Evolutionary conservation across 768 basidiomycete genomes (phyloP).

Genomic region (Obba rivulosa): DNA sequence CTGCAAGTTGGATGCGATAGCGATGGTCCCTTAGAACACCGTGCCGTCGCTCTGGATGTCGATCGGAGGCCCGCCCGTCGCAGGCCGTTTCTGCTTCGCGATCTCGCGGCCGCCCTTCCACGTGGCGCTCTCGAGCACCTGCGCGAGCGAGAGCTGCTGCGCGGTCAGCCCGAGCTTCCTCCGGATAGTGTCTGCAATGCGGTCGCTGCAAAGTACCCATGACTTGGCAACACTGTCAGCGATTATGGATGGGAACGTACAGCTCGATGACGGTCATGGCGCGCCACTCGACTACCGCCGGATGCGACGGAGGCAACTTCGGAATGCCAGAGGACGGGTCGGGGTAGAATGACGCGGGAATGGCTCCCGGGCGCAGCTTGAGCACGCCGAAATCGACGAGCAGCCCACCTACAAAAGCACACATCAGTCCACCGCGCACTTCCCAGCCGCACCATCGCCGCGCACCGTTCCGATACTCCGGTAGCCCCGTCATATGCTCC

Average conservation of each 20-base stretch:
- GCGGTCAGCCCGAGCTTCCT: constrained; percentile 43
- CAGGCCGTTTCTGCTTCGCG: constrained; percentile 69
- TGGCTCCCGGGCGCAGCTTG: constrained; percentile 49
- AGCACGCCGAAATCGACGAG: constrained; percentile 82
- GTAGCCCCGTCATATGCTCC: constrained; percentile 86
- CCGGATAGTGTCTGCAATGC: constrained; percentile 69
- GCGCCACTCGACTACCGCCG: constrained; percentile 93
- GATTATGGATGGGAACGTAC: constrained; percentile 38
- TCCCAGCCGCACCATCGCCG: not conserved
- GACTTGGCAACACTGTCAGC: too few species aligned
- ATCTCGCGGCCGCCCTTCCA: constrained; percentile 98
- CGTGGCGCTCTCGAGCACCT: constrained; percentile 90
- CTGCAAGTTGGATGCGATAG: too few species aligned
- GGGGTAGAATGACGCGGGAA: constrained; percentile 40
- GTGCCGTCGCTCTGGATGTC: constrained; percentile 85
- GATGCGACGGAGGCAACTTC: constrained; percentile 67
- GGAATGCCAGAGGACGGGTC: constrained; percentile 51
- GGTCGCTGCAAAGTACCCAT: constrained; percentile 51
- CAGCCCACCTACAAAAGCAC: constrained; percentile 60
- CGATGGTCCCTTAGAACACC: constrained; percentile 44
- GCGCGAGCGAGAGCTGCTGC: constrained; percentile 66
- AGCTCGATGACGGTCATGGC: constrained; percentile 92
- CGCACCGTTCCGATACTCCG: constrained; percentile 90
- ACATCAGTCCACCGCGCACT: not conserved
- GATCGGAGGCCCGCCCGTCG: constrained; percentile 77